Conservation (phyloP, 2,329 filamentous ascomycete species). For the Penicillium sp. region DNA sequence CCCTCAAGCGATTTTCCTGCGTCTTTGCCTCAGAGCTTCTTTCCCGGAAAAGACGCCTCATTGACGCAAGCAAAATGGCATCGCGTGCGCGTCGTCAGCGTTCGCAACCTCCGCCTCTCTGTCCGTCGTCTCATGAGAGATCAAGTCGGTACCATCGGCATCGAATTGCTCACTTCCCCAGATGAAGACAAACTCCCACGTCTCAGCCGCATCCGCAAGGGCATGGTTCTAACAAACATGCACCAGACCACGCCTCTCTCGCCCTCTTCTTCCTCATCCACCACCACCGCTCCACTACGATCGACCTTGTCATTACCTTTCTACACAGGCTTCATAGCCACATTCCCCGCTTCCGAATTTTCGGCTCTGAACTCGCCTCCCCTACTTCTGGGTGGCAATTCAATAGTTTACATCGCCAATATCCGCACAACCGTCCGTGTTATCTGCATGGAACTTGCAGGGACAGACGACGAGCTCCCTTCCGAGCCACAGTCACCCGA, state of each 20-base stretch:
- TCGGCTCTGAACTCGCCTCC: constrained; percentile 46
- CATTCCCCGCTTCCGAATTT: constrained; percentile 64
- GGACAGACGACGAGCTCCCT: constrained; percentile 23
- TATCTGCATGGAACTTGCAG: constrained; percentile 52
- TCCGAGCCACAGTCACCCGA: constrained; percentile 28
- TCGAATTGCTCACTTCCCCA: constrained; percentile 49
- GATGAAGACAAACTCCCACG: constrained; percentile 25
- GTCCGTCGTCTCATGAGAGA: constrained; percentile 73
- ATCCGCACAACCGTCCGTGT: constrained; percentile 80
- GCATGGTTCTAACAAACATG: constrained; percentile 75
- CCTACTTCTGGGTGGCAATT: constrained; percentile 55
- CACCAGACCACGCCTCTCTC: constrained; percentile 37
- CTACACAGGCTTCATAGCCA: constrained; percentile 70
- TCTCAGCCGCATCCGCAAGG: constrained; percentile 62
- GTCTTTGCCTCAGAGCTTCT: constrained; percentile 29
- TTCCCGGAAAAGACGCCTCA: constrained; percentile 49
- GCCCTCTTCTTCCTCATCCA: constrained; percentile 46
- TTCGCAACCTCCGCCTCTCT: constrained; percentile 82
- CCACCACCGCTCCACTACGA: constrained; percentile 1
- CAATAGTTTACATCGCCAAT: constrained; percentile 83
- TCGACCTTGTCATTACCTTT: constrained; percentile 27
- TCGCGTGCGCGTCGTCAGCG: constrained; percentile 75
- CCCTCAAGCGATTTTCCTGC: constrained; percentile 35
- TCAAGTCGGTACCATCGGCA: constrained; percentile 86
- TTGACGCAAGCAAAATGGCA: constrained; percentile 72